Evolutionary conservation across 805 yeast genomes (phyloP), one percentile per base, ranked within the genome.

Genomic region (Cyberlindnera euphorbiiphila): DNA sequence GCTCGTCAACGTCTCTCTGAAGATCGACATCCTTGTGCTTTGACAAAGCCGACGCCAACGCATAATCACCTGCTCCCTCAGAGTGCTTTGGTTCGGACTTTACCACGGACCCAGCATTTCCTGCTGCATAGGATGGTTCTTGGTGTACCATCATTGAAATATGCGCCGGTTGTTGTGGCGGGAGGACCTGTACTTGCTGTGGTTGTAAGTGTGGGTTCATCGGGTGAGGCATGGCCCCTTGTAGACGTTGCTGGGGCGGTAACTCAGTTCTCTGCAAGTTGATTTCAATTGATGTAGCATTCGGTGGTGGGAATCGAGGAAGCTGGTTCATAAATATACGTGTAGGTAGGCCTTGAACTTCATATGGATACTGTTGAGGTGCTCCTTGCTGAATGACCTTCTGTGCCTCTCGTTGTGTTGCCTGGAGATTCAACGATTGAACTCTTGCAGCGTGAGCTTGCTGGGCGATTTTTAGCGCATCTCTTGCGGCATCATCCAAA

Each of bases 391-490:
- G 31, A 12, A 30, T 30, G 10, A 32, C 38, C 25, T 39, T 42
- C 22, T 43, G 43, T 6, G 49, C 45, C 19, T 47, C 51, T 22
- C 45, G 37, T 9, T 49, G 50, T 7, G 36, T 36, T 11, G 47
- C 53, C 22, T 52, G 56, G 8, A 43, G 13, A 19, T 48, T 41
- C 25, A 53, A 27, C 3, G 54, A 39, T 38, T 69, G 70, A 48
- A 69, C 63, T 53, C 65, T 46, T n/a, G 49, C 53, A 21, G 50
- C 50, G 30, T 56, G 61, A 3, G 60, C 61, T 43, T 62, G 61
- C 46, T 73, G 79, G 1, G 78, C 78, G 62, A 64, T 62, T 34
- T 69, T 55, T 25, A 73, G 51, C 17, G 76, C 76, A 34, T 65
- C 68, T 39, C 75, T 53, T 1, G 77, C 76, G 15, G 66, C 66